phyloP scores from a whole-genome alignment of 148 eudicot species.

The Fagopyrum homotropicum region DNA sequence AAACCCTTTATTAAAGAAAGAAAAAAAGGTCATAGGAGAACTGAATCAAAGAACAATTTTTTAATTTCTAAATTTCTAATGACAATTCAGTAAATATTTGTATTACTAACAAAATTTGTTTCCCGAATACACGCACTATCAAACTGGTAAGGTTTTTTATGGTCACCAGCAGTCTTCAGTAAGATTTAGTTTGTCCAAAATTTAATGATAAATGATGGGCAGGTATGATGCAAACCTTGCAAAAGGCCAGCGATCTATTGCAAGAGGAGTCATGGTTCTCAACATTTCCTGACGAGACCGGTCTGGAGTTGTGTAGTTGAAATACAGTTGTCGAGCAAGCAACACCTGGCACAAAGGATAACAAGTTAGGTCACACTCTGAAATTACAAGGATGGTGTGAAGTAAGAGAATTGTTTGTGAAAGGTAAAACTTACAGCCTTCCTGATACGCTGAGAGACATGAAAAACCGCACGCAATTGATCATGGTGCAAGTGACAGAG shows the following conservation, averaged over 20 bases:
- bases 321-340: slow-evolving; percentile 70
- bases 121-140: not conserved
- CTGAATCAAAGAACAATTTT: not conserved
- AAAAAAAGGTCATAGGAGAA: not conserved
- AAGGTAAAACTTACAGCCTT: slow-evolving; percentile 58
- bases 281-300: slow-evolving; percentile 84
- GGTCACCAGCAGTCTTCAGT: not conserved
- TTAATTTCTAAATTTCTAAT: not conserved
- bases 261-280: slow-evolving; percentile 62
- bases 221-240: slow-evolving; percentile 32
- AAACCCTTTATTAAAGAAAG: not conserved
- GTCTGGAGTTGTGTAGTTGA: slow-evolving; percentile 91
- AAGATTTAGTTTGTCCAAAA: not conserved
- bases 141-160: not conserved
- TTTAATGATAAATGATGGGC: not conserved
- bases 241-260: slow-evolving; percentile 90
- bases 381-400: not conserved
- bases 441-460: slow-evolving; percentile 76
- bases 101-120: no score
- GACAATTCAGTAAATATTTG: not conserved
- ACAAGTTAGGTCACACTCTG: not conserved
- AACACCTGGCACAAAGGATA: slow-evolving; percentile 36
- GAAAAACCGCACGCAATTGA: slow-evolving; percentile 82
- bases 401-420: not conserved
- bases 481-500: slow-evolving; percentile 96